Conservation (phyloP, 768 basidiomycete genomes). For the Exidia glandulosa region DNA sequence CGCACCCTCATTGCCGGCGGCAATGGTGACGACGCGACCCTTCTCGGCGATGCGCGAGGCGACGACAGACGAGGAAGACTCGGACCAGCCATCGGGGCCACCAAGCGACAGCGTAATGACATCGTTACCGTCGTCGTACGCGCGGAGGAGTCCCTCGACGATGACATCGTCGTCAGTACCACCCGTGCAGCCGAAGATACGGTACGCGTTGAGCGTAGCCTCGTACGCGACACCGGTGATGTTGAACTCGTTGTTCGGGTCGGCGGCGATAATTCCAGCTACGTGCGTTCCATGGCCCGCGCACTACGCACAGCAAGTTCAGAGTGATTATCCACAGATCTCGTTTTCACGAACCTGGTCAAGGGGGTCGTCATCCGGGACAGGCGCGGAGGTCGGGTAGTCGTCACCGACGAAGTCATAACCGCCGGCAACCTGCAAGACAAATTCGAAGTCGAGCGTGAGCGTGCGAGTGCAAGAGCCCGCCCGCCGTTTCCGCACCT, state of each 20-base stretch:
- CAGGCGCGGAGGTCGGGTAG: conserved; percentile 8
- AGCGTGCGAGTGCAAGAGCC: too few species aligned
- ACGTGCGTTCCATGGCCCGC: conserved; percentile 6
- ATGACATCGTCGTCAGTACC: conserved; percentile 13
- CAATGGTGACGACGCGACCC: conserved; percentile 3
- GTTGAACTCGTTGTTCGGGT: conserved; percentile 20
- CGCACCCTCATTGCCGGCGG: conserved; percentile 1
- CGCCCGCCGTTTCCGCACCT: too few species aligned
- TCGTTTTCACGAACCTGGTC: too few species aligned
- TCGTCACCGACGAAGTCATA: conserved; percentile 7
- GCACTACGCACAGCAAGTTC: too few species aligned
- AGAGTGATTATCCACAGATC: too few species aligned
- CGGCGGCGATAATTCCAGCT: conserved; percentile 18
- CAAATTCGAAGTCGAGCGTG: too few species aligned
- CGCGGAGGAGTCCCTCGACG: conserved; percentile 5
- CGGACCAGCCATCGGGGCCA: conserved; percentile 10
- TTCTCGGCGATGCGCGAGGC: conserved; percentile 2
- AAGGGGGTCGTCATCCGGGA: conserved; percentile 5
- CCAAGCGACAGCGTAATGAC: conserved; percentile 27
- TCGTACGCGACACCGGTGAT: conserved; percentile 28
- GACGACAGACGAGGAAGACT: background rate
- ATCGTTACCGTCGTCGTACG: conserved; percentile 18
- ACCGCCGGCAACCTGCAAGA: conserved; percentile 6
- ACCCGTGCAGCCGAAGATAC: conserved; percentile 13
- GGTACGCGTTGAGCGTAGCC: conserved; percentile 17